Evolutionary conservation across 306 rosid species (phyloP).

Genomic region (Quercus parvula): DNA sequence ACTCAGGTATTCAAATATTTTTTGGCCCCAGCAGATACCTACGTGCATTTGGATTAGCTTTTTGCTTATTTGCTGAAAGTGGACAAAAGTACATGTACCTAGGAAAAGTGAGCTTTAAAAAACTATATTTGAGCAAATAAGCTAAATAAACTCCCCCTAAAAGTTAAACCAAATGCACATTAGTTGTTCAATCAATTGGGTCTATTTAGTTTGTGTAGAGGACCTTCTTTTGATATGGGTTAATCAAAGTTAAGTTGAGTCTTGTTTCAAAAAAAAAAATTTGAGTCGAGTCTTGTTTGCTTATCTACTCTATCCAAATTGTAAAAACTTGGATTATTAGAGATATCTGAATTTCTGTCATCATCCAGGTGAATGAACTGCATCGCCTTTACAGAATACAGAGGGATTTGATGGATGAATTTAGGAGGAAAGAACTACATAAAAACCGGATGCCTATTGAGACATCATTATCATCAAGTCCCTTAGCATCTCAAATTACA

Average conservation of each 20-base stretch:
- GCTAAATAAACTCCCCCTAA: no score
- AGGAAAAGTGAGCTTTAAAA: no score
- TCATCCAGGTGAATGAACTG: conserved; percentile 75
- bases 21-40: conserved; percentile 6
- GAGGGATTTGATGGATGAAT: conserved; percentile 82
- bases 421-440: conserved; percentile 55
- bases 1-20: conserved; percentile 51
- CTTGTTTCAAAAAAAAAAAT: neutral
- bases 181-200: conserved; percentile 10
- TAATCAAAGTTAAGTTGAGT: neutral
- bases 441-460: conserved; percentile 51
- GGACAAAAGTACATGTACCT: no score
- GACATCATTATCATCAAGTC: conserved; percentile 57
- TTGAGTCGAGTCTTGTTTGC: conserved; percentile 2
- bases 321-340: conserved; percentile 14
- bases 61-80: no score
- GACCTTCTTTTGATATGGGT: conserved; percentile 16
- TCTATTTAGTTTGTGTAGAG: conserved; percentile 5
- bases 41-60: no score
- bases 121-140: no score
- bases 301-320: conserved; percentile 4
- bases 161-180: no score
- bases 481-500: conserved; percentile 63
- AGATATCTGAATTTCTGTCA: conserved; percentile 20
- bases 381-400: conserved; percentile 88